Conservation (phyloP, 805 yeast genomes). For the Kuraishia piskuri region DNA sequence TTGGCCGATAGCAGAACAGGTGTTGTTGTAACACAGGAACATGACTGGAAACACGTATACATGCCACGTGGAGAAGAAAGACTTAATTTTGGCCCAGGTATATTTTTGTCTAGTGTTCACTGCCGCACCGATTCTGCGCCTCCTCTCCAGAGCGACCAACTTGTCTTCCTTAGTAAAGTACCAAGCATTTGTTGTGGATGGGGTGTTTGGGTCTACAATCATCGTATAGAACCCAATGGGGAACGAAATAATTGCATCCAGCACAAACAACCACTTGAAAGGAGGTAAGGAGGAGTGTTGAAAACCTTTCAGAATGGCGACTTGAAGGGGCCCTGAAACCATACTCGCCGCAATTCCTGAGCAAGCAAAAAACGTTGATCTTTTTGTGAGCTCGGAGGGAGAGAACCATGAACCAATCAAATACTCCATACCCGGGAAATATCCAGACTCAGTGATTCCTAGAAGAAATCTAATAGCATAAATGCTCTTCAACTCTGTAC, state of each 20-base stretch:
- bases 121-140: slow-evolving; percentile 31
- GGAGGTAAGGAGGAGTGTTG: slow-evolving; percentile 15
- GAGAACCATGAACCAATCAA: slow-evolving; percentile 29
- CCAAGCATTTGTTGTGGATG: slow-evolving; percentile 33
- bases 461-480: slow-evolving; percentile 26
- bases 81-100: slow-evolving; percentile 29
- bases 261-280: slow-evolving; percentile 38
- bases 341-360: slow-evolving; percentile 27
- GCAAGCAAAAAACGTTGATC: slow-evolving; percentile 26
- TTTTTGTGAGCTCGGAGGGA: slow-evolving; percentile 24
- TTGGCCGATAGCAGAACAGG: slow-evolving; percentile 24
- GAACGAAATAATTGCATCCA: slow-evolving; percentile 30
- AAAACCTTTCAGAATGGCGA: slow-evolving; percentile 19
- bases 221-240: slow-evolving; percentile 33
- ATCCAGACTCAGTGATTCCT: slow-evolving; percentile 40
- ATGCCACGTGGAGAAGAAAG: slow-evolving; percentile 42
- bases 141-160: slow-evolving; percentile 37
- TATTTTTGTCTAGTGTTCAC: slow-evolving; percentile 31
- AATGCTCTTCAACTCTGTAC: slow-evolving; percentile 18
- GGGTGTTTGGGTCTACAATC: slow-evolving; percentile 37
- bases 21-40: slow-evolving; percentile 29
- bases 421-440: slow-evolving; percentile 40
- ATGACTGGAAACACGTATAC: slow-evolving; percentile 32
- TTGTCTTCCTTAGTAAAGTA: slow-evolving; percentile 33
- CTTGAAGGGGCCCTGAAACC: slow-evolving; percentile 30